phyloP scores from a whole-genome alignment of 306 rosid species.

The Quercus dentata region DNA sequence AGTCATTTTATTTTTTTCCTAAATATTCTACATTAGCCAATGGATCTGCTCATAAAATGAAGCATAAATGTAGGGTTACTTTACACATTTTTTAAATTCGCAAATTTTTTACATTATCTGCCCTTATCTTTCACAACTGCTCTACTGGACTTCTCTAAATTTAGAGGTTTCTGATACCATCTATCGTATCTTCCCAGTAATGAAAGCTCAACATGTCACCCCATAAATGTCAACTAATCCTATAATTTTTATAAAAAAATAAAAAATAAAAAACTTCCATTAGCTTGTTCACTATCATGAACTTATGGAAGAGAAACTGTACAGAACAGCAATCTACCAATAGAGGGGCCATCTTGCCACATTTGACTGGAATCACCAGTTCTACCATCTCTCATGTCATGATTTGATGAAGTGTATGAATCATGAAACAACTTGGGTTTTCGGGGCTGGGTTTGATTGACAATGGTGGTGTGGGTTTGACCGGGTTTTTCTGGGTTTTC shows the following conservation, averaged over 20 bases:
- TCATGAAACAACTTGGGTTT: slow-evolving; percentile 27
- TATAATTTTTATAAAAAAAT: not conserved
- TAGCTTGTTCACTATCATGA: slow-evolving; percentile 4
- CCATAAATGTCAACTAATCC: not conserved
- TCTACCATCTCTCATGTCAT: slow-evolving; percentile 29
- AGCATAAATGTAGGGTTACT: not conserved
- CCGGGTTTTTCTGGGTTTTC: no score
- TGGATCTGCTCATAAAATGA: not conserved
- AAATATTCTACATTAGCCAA: not conserved
- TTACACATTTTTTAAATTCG: not conserved
- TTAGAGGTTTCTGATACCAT: slow-evolving; percentile 8
- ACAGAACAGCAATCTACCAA: slow-evolving; percentile 31
- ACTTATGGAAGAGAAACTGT: not conserved
- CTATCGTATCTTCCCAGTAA: not conserved
- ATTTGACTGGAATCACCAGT: slow-evolving; percentile 40
- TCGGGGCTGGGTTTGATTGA: no score
- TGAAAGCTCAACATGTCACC: slow-evolving; percentile 1
- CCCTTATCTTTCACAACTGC: not conserved
- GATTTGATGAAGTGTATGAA: slow-evolving; percentile 34
- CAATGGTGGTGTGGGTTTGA: no score
- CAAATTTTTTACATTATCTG: not conserved
- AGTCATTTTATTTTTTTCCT: no score
- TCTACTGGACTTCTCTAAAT: not conserved
- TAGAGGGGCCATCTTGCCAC: slow-evolving; percentile 37
- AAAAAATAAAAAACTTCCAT: not conserved